These are phyloP conservation scores for Sporothrix mexicana DNA, from an alignment of 2,329 filamentous ascomycete genomes.

Conservation along the genomic window DNA sequence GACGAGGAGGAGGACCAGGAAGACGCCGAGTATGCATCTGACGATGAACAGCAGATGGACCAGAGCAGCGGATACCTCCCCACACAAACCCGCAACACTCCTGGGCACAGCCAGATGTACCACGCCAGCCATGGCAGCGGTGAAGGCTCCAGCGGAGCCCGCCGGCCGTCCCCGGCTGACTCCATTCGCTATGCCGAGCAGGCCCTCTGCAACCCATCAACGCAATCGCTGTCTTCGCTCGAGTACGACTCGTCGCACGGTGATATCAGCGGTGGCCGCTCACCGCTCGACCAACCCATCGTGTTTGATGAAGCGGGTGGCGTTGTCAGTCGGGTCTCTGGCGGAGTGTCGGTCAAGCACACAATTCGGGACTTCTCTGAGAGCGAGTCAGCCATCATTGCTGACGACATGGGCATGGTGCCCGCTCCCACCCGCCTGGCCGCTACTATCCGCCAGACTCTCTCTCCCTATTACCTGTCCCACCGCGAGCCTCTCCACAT, in stretches of 20 bases:
- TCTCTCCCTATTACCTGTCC: conserved; percentile 53
- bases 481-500: conserved; percentile 55
- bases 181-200: conserved; percentile 59
- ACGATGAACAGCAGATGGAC: conserved; percentile 34
- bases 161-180: conserved; percentile 42
- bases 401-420: conserved; percentile 43
- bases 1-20: conserved; percentile 53
- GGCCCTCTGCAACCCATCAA: conserved; percentile 53
- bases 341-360: conserved; percentile 54
- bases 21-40: conserved; percentile 44
- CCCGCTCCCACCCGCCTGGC: conserved; percentile 47
- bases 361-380: conserved; percentile 52
- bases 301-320: conserved; percentile 54
- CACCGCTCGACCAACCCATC: conserved; percentile 47
- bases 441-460: conserved; percentile 55
- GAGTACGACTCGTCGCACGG: conserved; percentile 39
- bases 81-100: conserved; percentile 28
- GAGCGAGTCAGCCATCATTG: conserved; percentile 48
- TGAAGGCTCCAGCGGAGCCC: conserved; percentile 49
- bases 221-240: conserved; percentile 39
- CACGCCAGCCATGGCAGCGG: conserved; percentile 46
- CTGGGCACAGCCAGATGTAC: conserved; percentile 36
- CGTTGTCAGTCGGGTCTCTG: conserved; percentile 43
- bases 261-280: conserved; percentile 36
- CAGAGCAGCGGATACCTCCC: conserved; percentile 1